phyloP scores from a whole-genome alignment of 2,329 filamentous ascomycete genomes.

The Piedraia hortae region DNA sequence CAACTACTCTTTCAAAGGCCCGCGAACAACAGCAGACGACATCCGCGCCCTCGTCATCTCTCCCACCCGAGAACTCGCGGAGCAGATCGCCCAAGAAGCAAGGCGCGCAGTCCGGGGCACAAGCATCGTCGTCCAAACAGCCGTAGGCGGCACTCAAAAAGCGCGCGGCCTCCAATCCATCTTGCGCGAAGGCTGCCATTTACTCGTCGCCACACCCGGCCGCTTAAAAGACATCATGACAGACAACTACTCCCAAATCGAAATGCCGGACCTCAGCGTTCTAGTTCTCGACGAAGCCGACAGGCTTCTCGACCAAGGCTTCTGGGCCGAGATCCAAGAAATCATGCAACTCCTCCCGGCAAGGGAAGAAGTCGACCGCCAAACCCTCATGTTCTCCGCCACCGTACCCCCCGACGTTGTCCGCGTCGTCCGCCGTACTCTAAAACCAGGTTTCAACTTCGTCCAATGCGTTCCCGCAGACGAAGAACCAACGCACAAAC shows the following conservation, averaged over 20 bases:
- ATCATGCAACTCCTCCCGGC: constrained; percentile 31
- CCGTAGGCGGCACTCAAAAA: constrained; percentile 85
- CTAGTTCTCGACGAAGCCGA: constrained; percentile 41
- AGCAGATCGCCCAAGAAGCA: constrained; percentile 45
- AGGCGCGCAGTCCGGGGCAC: constrained; percentile 36
- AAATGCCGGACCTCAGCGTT: constrained; percentile 30
- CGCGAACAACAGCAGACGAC: constrained; percentile 22
- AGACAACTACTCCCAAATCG: constrained; percentile 34
- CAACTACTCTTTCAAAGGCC: constrained; percentile 20
- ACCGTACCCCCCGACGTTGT: constrained; percentile 72
- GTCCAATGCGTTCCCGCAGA: constrained; percentile 65
- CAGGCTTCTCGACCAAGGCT: constrained; percentile 33
- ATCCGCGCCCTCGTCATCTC: constrained; percentile 34
- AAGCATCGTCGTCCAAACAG: constrained; percentile 40
- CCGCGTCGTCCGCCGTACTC: constrained; percentile 44
- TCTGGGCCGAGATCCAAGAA: constrained; percentile 21
- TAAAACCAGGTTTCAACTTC: constrained; percentile 66
- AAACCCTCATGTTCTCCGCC: constrained; percentile 87
- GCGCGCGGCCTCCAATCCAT: constrained; percentile 36
- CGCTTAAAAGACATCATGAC: constrained; percentile 57
- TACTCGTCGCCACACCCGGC: constrained; percentile 75
- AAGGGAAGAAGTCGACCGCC: constrained; percentile 35
- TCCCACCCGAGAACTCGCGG: constrained; percentile 33
- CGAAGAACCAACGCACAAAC: constrained; percentile 61
- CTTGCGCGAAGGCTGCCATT: constrained; percentile 50